Percentiles rank a stretch among this genome's conserved stretches.
Evolutionary conservation across 2,329 filamentous ascomycete species (phyloP).

Genomic region (Pestalotiopsis sp.): DNA sequence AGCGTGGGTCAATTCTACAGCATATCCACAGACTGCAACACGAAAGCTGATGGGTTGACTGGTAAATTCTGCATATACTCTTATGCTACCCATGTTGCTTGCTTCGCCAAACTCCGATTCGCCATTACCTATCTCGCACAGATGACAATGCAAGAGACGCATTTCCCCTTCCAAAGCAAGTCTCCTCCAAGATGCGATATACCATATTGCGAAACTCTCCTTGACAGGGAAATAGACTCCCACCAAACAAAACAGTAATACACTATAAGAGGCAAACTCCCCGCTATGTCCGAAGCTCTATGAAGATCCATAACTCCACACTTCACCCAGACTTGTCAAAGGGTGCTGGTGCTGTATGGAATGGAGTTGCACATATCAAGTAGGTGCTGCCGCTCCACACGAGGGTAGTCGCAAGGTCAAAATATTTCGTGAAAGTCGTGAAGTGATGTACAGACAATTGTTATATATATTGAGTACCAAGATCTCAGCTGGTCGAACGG

Average conservation of each 20-base stretch:
- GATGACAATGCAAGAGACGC: background rate
- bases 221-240: background rate
- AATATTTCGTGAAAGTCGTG: constrained; percentile 9
- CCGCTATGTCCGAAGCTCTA: constrained; percentile 1
- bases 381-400: background rate
- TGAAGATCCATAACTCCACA: background rate
- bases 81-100: constrained; percentile 2
- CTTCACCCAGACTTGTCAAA: background rate
- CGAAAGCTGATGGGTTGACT: too few relatives aligned
- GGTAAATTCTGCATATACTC: background rate
- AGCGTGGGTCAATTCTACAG: too few relatives aligned
- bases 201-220: background rate
- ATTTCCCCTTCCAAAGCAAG: background rate
- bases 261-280: constrained; percentile 9
- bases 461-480: constrained; percentile 12
- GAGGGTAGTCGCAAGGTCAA: background rate
- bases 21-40: too few relatives aligned
- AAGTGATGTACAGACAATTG: constrained; percentile 10
- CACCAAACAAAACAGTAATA: background rate
- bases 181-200: background rate
- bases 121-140: background rate
- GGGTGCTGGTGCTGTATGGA: too few relatives aligned
- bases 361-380: background rate
- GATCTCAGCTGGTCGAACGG: constrained; percentile 25
- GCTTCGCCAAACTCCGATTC: constrained; percentile 9